Evolutionary conservation across 1,284 basidiomycete genomes (phyloP).

Genomic region (Mrakiaceae sp.): DNA sequence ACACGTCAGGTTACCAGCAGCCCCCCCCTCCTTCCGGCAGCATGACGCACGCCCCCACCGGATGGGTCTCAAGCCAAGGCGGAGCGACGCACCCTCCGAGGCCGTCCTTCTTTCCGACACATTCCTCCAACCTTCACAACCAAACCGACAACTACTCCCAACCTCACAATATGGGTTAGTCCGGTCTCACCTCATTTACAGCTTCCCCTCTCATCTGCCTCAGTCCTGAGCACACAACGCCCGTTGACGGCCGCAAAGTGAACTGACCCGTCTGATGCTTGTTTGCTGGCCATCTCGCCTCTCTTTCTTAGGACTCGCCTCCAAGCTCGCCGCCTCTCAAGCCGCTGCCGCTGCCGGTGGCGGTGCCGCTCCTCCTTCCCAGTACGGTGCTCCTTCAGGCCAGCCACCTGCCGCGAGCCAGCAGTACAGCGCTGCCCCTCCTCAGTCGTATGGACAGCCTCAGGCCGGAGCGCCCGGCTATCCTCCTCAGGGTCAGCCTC

Average conservation of each 20-base stretch:
- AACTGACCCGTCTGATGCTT: background rate
- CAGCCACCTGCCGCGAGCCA: background rate
- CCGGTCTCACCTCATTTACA: background rate
- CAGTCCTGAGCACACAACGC: too few relatives aligned
- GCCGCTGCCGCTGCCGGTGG: conserved; percentile 1
- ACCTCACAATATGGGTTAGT: background rate
- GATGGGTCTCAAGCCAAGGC: too few relatives aligned
- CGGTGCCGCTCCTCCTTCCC: background rate
- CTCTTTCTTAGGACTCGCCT: conserved; percentile 3
- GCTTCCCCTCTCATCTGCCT: background rate
- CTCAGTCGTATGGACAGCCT: background rate
- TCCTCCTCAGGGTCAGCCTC: background rate
- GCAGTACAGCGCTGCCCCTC: background rate
- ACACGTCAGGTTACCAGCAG: too few relatives aligned
- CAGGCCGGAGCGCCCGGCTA: background rate
- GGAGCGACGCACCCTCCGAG: too few relatives aligned
- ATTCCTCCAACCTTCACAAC: too few relatives aligned
- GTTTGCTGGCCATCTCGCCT: background rate
- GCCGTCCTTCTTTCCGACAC: too few relatives aligned
- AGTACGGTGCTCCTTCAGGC: background rate
- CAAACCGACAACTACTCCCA: background rate
- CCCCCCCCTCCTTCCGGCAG: too few relatives aligned
- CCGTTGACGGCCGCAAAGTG: too few relatives aligned
- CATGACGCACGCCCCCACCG: too few relatives aligned
- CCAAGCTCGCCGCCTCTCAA: conserved; percentile 13